Base-by-base conservation (phyloP, 805 yeast genomes). In the Limtongozyma cylindracea region DNA sequence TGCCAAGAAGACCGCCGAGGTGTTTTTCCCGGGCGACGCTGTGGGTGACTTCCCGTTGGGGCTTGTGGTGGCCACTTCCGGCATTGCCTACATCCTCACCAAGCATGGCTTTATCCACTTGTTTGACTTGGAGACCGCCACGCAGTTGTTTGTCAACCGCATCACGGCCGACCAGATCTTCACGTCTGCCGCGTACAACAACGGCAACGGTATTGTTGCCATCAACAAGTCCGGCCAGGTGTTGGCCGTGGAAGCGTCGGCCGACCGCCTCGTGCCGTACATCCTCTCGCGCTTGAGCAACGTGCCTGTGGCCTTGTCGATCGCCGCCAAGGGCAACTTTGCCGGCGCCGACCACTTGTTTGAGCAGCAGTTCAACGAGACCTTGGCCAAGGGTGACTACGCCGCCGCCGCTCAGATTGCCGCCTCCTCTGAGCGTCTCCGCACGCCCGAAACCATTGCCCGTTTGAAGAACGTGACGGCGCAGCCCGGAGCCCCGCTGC, bases 1-100 rank as follows among this genome's bases (percentile, higher is more conserved):
- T 53, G 61, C 63, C 28, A 88, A 91, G 60, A 80, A 80, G 46
- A 64, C 76, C 20, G 88, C 76, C 21, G 96, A 84, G 36, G 68
- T 88, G 29, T 88, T 74, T 49, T 80, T 84, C 62, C 98, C 98
- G 17, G 82, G 92, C 13, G 98, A 91, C 50, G 92, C 93, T 21
- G 57, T 74, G 19, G 74, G 73, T 43, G 99, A 88, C 49, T 88
- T 88, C 68, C 99, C 99, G 28, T 80, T 88, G 32, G 63, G 92
- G 23, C 62, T 82, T 29, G 88, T 78, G 43, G 66, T 84, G 20
- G 69, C 93, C 13, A 61, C 73, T 48, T 61, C 62, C 39, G 96
- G 96, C 32, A 63, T 88, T 28, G 56, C 74, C 29, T 88, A 80
- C 46, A 58, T 88, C 32, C 60, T 88, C 42, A 88, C 98, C 28